Conservation (phyloP, 768 basidiomycete species). For the Cystofilobasidium bisporidii region DNA sequence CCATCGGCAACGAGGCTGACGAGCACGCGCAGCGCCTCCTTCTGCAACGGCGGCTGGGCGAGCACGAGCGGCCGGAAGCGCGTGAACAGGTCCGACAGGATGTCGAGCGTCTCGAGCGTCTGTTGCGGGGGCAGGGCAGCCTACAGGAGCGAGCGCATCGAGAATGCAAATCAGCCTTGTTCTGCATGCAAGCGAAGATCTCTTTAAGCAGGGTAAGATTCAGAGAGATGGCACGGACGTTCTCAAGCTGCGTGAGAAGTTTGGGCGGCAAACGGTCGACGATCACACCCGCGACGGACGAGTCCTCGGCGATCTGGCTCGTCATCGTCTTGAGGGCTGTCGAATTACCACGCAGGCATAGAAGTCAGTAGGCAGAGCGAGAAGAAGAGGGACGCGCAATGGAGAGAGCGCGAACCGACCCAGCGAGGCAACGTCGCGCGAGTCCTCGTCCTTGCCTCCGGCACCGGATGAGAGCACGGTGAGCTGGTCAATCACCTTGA, state of each 20-base stretch:
- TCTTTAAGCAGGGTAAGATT: too few species aligned
- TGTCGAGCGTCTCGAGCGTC: slow-evolving; percentile 37
- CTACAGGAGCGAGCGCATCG: slow-evolving; percentile 22
- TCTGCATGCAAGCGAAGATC: neutral
- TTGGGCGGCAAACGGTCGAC: slow-evolving; percentile 78
- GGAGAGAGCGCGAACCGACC: slow-evolving; percentile 46
- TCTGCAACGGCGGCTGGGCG: slow-evolving; percentile 67
- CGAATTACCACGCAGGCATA: too few species aligned
- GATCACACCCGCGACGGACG: slow-evolving; percentile 65
- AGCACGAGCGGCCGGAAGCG: slow-evolving; percentile 36
- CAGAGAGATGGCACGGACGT: slow-evolving; percentile 47
- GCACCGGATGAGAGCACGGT: slow-evolving; percentile 58
- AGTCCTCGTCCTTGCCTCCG: slow-evolving; percentile 74
- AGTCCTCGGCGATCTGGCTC: slow-evolving; percentile 72
- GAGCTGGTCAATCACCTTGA: slow-evolving; percentile 76
- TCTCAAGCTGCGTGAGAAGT: slow-evolving; percentile 65
- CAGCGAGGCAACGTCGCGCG: slow-evolving; percentile 85
- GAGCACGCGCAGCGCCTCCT: slow-evolving; percentile 74
- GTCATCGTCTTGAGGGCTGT: slow-evolving; percentile 94
- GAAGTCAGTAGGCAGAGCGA: neutral
- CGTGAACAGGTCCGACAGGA: slow-evolving; percentile 35
- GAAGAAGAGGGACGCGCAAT: neutral
- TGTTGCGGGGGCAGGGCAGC: slow-evolving; percentile 38
- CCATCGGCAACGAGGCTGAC: slow-evolving; percentile 54
- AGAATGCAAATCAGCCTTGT: neutral